Evolutionary conservation across 1,284 basidiomycete genomes (phyloP).

Genomic region (Ustilago esculenta): DNA sequence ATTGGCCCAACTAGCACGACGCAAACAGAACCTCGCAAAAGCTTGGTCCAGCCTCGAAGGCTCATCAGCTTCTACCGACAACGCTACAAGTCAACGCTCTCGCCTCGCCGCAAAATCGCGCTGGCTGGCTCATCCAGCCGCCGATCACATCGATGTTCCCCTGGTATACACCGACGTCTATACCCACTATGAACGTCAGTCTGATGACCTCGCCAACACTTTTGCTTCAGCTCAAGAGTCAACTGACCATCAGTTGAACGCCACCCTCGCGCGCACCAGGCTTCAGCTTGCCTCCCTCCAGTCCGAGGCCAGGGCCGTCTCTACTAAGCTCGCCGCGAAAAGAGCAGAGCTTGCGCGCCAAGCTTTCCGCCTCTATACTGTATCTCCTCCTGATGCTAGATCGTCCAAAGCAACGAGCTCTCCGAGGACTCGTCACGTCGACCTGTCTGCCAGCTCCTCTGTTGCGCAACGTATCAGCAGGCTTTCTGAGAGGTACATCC

Average conservation of each 20-base stretch:
- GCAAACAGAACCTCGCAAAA: constrained; percentile 44
- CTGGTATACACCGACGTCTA: constrained; percentile 38
- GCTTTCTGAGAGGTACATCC: constrained; percentile 49
- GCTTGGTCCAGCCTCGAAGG: constrained; percentile 49
- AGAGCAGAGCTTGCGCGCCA: constrained; percentile 43
- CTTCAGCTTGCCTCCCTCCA: constrained; percentile 22
- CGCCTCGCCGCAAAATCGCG: constrained; percentile 28
- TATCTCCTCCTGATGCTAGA: constrained; percentile 19
- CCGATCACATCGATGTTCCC: constrained; percentile 23
- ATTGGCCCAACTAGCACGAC: constrained; percentile 13
- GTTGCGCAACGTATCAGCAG: constrained; percentile 37
- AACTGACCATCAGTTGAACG: constrained; percentile 23
- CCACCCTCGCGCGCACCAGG: constrained; percentile 18
- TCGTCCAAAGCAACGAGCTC: neutral
- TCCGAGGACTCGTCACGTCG: constrained; percentile 5
- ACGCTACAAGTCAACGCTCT: constrained; percentile 23
- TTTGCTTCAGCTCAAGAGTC: neutral
- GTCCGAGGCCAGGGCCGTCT: constrained; percentile 10
- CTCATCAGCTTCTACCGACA: constrained; percentile 12
- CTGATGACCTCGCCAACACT: constrained; percentile 1
- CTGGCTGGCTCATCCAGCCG: constrained; percentile 35
- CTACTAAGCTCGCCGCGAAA: constrained; percentile 16
- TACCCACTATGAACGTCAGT: constrained; percentile 30
- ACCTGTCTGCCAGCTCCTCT: constrained; percentile 30
- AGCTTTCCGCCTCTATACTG: constrained; percentile 34